Evolutionary conservation across 345 rosid genomes (phyloP), one percentile per base, ranked within the genome.

Genomic region (Brassica juncea): DNA sequence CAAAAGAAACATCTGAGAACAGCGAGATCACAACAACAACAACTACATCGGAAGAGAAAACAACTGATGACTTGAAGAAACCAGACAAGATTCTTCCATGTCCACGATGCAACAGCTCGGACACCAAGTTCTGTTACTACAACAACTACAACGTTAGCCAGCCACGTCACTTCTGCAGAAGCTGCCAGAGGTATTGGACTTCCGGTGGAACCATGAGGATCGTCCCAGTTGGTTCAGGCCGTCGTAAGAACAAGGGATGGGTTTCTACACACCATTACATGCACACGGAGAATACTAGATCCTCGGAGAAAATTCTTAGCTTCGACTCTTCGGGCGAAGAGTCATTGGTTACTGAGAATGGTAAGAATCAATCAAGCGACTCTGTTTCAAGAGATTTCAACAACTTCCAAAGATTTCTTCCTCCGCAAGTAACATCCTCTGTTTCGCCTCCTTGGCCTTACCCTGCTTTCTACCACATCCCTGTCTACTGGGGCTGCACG

Each of bases 141-240:
- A 93, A 93, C 81, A 93, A 91, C 72, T 91, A 91, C 85, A 89
- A 89, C 68, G 85, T 88, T 70, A 93, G 23, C 23, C 58, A 52
- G 58, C 58, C 58, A 52, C 58, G 58, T 15, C 58, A 52, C 58
- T 52, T 52, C 81, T 93, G 98, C 81, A 89, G 88, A 65, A 90
- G 86, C 58, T 91, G 98, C 65, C 97, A 93, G 71, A 84, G 98
- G 74, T 93, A 93, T 75, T 89, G 98, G 98, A 93, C 97, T 21
- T 90, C 93, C 0, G 98, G 98, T 61, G 98, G 98, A 57, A 81
- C 93, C 34, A 89, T 89, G 93, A 87, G 97, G 77, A 91, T 87
- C 66, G 88, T 91, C 2, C 93, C 98, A 0, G 87, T 93, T 16
- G 98, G 98, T 7, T 89, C 97, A 42, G 97, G 98, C 14, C 88